phyloP scores from a whole-genome alignment of 108 stramenopile genomes.

The Skeletonema marinoi region DNA sequence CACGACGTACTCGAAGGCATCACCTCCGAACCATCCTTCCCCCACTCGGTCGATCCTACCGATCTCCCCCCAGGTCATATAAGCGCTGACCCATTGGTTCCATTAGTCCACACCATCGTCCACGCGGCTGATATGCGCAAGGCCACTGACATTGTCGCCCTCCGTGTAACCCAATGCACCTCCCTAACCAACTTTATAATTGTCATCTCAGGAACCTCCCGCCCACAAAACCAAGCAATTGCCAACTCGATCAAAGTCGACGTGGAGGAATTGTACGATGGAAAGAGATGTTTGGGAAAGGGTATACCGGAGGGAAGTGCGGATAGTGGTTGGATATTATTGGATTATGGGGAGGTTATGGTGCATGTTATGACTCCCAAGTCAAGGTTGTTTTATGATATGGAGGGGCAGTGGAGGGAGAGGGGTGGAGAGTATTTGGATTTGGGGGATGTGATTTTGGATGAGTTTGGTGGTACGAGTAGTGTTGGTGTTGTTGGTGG shows the following conservation, averaged over 20 bases:
- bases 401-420: constrained; percentile 85
- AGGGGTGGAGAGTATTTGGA: constrained; percentile 75
- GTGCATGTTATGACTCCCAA: constrained; percentile 94
- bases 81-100: constrained; percentile 29
- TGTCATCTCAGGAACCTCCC: constrained; percentile 75
- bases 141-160: constrained; percentile 84
- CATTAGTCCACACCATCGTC: constrained; percentile 52
- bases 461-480: neutral
- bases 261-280: constrained; percentile 62
- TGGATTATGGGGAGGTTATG: constrained; percentile 93
- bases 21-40: constrained; percentile 22
- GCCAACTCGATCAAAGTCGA: constrained; percentile 75
- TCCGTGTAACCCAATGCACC: constrained; percentile 72
- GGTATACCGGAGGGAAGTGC: constrained; percentile 88
- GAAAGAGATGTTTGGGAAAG: constrained; percentile 50
- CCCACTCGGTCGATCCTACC: constrained; percentile 38
- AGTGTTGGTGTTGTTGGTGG: constrained; percentile 21
- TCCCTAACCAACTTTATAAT: constrained; percentile 83
- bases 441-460: constrained; percentile 60
- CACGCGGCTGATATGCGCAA: constrained; percentile 88
- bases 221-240: constrained; percentile 96
- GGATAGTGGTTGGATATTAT: constrained; percentile 91
- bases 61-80: constrained; percentile 33
- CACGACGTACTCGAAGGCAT: constrained; percentile 39
- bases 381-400: constrained; percentile 87